Evolutionary conservation across 495 filamentous ascomycete species (phyloP), one percentile per base, ranked within the genome.

Genomic region (Parathielavia hyrcaniae): DNA sequence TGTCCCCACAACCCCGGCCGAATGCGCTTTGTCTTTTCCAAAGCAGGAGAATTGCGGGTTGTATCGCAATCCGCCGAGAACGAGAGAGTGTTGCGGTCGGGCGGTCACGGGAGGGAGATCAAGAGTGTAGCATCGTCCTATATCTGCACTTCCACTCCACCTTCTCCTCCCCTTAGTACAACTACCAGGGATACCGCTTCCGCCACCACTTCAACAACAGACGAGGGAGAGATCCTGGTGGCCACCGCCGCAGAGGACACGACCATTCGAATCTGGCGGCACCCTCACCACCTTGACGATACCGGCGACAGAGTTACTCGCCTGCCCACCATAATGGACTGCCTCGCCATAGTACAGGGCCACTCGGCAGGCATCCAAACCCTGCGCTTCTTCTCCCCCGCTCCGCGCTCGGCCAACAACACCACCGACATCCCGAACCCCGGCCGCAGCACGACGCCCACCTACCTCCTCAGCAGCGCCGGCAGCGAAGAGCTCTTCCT

Each of bases 201-300:
- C 13, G 4, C 12, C 9, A 38, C 9, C 12, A 30, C 45, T 9
- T 16, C 1, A 11, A 48, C 26, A 43, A 10, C 22, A 49, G 26
- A 12, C 1, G 46, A 49, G 9, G 22, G 14, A 4, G 51, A 23
- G 11, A 6, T 3, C 2, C 19, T 59, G n/a, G 17, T 96, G 40
- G 91, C 88, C 1, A 97, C 92, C 0, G 93, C 88, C 0, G 86
- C 89, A 0, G 93, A 97, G 71, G 93, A 97, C 63, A 97, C 95
- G 0, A 75, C 81, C 0, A 86, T 97, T 58, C 81, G 88, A 19
- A 79, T 97, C 23, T 88, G 81, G 72, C 63, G 47, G 11, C 48
- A 46, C 49, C 22, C 26, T 30, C 6, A 30, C 26, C 26, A 6
- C 26, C 26, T 6, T 30, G 26, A 30, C 3, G 26, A 30, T 30